Conservation (phyloP, 1,139 yeast genomes). For the Taphrina deformans region DNA sequence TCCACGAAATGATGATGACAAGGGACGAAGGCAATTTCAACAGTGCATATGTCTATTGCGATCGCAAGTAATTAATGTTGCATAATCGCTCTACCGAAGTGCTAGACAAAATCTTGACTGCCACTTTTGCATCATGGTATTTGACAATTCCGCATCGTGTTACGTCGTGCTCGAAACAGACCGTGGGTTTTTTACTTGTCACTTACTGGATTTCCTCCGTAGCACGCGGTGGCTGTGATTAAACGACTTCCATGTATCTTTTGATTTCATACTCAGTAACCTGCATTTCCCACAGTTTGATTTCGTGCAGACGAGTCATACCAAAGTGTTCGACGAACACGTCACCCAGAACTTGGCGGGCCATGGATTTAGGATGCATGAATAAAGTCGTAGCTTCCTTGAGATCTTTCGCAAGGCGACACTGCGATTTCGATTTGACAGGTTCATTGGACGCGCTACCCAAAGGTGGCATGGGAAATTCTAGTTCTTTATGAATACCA, state of each 20-base stretch:
- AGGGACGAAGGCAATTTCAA: too few relatives aligned
- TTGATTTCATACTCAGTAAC: conserved; percentile 48
- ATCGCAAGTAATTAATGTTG: too few relatives aligned
- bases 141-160: background rate
- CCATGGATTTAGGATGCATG: conserved; percentile 42
- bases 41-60: too few relatives aligned
- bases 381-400: conserved; percentile 44
- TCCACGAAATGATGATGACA: too few relatives aligned
- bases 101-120: too few relatives aligned
- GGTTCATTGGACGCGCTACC: conserved; percentile 37
- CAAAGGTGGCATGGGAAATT: conserved; percentile 45
- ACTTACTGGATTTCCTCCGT: too few relatives aligned
- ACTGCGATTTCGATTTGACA: background rate
- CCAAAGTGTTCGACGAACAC: conserved; percentile 47
- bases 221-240: background rate
- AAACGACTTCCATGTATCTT: conserved; percentile 46
- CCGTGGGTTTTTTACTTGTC: too few relatives aligned
- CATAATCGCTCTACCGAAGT: too few relatives aligned
- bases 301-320: conserved; percentile 45
- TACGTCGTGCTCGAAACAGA: background rate
- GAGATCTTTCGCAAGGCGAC: conserved; percentile 43
- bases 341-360: conserved; percentile 46
- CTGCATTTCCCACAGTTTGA: conserved; percentile 44
- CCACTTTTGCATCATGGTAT: too few relatives aligned
- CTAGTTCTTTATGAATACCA: conserved; percentile 44